Evolutionary conservation across 352 stramenopile genomes (phyloP), one percentile per base, ranked within the genome.

Genomic region (Phytophthora pisi): DNA sequence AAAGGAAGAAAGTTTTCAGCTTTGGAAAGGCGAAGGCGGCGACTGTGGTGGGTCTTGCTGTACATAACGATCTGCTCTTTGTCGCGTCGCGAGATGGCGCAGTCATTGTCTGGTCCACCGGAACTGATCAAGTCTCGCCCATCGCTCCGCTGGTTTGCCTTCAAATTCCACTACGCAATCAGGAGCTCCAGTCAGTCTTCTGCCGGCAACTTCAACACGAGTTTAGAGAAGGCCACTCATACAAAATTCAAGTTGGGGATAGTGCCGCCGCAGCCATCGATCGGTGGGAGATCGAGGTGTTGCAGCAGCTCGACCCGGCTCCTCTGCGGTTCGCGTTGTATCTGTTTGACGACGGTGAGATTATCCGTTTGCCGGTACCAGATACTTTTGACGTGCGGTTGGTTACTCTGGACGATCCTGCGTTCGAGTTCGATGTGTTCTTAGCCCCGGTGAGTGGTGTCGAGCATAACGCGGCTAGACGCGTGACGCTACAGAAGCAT

Each of bases 331-430:
- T 78, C 23, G 50, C 70, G 1, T 23, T 78, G 36, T 78, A 75
- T 51, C 56, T 75, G 13, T 78, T 78, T 40, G 66, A 78, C 11
- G 63, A 78, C 36, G 62, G 54, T 11, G 53, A 78, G 28, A 38
- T 68, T 2, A 36, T 78, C 50, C 66, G 57, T 16, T 60, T 72
- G 7, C 9, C 60, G 38, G 40, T 61, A n/a, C 34, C 59, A 5
- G 53, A 49, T 4, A 34, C 6, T 6, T 73, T 73, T 23, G 59
- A 73, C 34, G 7, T 61, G 5, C 42, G 45, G 8, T 59, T 68
- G 28, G 52, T 61, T 34, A 65, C 46, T 11, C 46, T 68, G 3
- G 36, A 72, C 26, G 65, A 72, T 20, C 40, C 58, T 24, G 23
- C 6, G 6, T 64, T 72, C 31, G 65, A 68, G 31, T 67, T 56